Conservation (phyloP, 1,284 basidiomycete species). For the Fistulinella cinereoalba region DNA sequence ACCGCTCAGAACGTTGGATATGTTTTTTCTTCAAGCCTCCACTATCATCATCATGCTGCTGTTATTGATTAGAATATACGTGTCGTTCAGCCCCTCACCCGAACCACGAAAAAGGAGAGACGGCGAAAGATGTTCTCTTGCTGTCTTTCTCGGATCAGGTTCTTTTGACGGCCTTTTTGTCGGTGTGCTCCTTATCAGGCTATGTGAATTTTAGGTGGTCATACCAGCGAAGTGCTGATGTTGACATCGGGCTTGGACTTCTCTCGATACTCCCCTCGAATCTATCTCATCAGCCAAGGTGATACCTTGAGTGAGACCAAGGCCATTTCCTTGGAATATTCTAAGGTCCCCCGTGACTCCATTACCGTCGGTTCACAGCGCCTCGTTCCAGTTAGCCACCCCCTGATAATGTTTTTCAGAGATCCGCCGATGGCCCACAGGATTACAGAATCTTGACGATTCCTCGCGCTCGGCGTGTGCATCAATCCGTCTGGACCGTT, state of each 20-base stretch:
- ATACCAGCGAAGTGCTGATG: constrained; percentile 85
- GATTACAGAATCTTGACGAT: constrained; percentile 60
- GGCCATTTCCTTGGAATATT: constrained; percentile 62
- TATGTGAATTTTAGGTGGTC: constrained; percentile 67
- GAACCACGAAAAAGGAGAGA: constrained; percentile 13
- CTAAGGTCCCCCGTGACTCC: constrained; percentile 27
- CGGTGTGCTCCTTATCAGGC: background rate
- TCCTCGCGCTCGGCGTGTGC: constrained; percentile 83
- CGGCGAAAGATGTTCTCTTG: constrained; percentile 40
- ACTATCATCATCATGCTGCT: constrained; percentile 15
- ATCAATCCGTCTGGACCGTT: constrained; percentile 72
- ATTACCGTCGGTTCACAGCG: constrained; percentile 17
- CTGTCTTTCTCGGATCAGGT: constrained; percentile 63
- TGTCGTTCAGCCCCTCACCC: constrained; percentile 14
- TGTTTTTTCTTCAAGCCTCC: constrained; percentile 17
- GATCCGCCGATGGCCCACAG: constrained; percentile 5
- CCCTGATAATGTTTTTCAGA: constrained; percentile 17
- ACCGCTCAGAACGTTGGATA: constrained; percentile 4
- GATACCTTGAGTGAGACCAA: constrained; percentile 79
- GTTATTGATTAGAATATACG: constrained; percentile 16
- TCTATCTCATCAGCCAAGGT: constrained; percentile 82
- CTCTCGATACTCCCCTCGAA: constrained; percentile 70
- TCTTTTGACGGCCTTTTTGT: constrained; percentile 12
- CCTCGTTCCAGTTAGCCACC: background rate
- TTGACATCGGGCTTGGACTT: constrained; percentile 79